Evolutionary conservation across 2,329 filamentous ascomycete species (phyloP).

Genomic region (Lachnellula willkommii): DNA sequence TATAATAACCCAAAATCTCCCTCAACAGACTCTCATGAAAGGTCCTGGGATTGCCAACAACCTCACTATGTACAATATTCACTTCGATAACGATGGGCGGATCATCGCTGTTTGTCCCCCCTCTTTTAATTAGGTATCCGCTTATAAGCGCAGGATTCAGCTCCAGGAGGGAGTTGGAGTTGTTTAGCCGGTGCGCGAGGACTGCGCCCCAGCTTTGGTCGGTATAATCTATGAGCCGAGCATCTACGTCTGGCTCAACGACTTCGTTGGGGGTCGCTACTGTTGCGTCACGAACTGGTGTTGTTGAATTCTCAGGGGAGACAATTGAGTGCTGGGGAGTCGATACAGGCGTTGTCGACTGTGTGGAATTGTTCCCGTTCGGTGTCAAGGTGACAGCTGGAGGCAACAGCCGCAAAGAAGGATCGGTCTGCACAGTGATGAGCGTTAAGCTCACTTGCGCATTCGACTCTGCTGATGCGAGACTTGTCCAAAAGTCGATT

Average conservation of each 20-base stretch:
- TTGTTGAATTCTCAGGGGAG: slow-evolving; percentile 50
- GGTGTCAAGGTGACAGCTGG: slow-evolving; percentile 45
- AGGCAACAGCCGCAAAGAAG: slow-evolving; percentile 58
- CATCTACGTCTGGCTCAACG: slow-evolving; percentile 55
- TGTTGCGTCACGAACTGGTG: slow-evolving; percentile 20
- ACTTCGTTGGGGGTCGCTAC: slow-evolving; percentile 34
- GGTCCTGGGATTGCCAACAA: slow-evolving; percentile 29
- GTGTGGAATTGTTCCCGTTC: slow-evolving; percentile 35
- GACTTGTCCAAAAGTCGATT: slow-evolving; percentile 51
- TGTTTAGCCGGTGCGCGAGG: slow-evolving; percentile 60
- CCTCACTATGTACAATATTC: slow-evolving; percentile 53
- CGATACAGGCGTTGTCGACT: slow-evolving; percentile 55
- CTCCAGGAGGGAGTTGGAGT: slow-evolving; percentile 50
- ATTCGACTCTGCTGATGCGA: slow-evolving; percentile 48
- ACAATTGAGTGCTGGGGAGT: slow-evolving; percentile 57
- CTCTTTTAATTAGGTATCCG: slow-evolving; percentile 61
- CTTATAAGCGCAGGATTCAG: slow-evolving; percentile 54
- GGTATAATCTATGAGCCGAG: slow-evolving; percentile 63
- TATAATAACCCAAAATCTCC: slow-evolving; percentile 66
- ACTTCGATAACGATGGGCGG: slow-evolving; percentile 58
- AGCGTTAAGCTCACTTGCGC: slow-evolving; percentile 51
- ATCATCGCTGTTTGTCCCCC: slow-evolving; percentile 51
- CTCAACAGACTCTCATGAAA: slow-evolving; percentile 58
- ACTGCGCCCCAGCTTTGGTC: slow-evolving; percentile 75
- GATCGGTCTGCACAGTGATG: slow-evolving; percentile 59